Evolutionary conservation across 257 asterid genomes (phyloP), one percentile per base, ranked within the genome.

Genomic region (Henckelia pumila): DNA sequence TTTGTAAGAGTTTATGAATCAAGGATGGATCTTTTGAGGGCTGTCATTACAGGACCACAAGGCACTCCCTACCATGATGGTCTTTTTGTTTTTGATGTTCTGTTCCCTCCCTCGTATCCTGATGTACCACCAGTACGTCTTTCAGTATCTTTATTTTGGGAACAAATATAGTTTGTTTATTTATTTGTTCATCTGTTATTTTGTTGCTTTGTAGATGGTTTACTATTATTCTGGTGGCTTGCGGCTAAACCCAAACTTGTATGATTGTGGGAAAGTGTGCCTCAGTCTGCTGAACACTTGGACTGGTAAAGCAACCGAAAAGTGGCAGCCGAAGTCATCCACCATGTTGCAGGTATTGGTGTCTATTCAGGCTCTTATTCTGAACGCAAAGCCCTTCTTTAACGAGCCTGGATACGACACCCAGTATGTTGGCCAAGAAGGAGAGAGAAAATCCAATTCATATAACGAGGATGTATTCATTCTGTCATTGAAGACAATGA

Each of bases 21-120:
- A 47, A 80, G 88, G 76, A 83, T 83, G 88, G 88, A 83, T 67
- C 86, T 83, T 64, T 65, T 83, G 70, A 80, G 86, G 72, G 86
- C 88, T 13, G 79, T 83, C 70, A 78, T 83, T n/a, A 71, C 78
- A 23, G 88, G 88, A 64, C 88, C 88, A 24, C 81, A 77, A 68
- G 88, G 88, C 62, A 83, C 88, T 69, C 88, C 88, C 10, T 83
- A 80, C 75, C 88, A 83, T 78, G 88, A 83, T 70, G 86, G 88
- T 28, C 81, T 80, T 66, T 83, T 83, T 66, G 84, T 80, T 59
- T 83, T 80, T 67, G 84, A 83, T 72, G 72, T 74, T 47, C 66
- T 73, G 49, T 80, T 83, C 76, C 88, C 88, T 74, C 73, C 71
- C 35, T 52, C 63, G 13, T 83, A 83, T 71, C 88, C 88, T 29